Conservation (phyloP, 176 grass and related monocot genomes). For the Zoysia pacifica region DNA sequence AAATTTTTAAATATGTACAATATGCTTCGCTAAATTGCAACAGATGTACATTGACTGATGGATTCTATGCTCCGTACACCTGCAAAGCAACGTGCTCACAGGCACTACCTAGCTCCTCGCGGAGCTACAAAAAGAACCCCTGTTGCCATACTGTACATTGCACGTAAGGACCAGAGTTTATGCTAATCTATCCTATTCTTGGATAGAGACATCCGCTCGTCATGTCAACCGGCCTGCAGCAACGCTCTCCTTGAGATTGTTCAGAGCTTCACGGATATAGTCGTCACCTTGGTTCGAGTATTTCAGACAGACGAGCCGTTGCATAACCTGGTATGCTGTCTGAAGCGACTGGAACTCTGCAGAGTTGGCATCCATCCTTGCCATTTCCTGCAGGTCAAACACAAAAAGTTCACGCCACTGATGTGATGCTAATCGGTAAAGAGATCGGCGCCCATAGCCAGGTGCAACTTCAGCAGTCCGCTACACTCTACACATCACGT, state of each 20-base stretch:
- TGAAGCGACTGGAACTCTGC: conserved; percentile 67
- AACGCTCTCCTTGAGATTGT: conserved; percentile 69
- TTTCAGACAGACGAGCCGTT: conserved; percentile 85
- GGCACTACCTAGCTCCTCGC: too few relatives aligned
- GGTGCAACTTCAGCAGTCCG: not conserved
- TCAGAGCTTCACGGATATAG: conserved; percentile 65
- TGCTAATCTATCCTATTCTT: not conserved
- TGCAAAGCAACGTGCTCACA: too few relatives aligned
- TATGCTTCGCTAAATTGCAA: too few relatives aligned
- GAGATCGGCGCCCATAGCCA: not conserved
- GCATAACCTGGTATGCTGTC: conserved; percentile 62
- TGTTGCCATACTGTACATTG: too few relatives aligned
- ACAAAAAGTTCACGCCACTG: not conserved
- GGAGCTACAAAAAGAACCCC: too few relatives aligned
- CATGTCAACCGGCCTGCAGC: conserved; percentile 50
- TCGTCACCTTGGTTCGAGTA: conserved; percentile 86
- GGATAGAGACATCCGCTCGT: not conserved
- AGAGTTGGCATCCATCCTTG: conserved; percentile 66
- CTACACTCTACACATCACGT: not conserved
- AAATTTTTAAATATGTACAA: too few relatives aligned
- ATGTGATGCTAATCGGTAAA: not conserved
- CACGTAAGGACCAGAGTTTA: not conserved
- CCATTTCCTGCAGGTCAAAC: conserved; percentile 58
- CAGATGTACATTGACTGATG: too few relatives aligned
- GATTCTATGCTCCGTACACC: too few relatives aligned